phyloP scores from a whole-genome alignment of 768 basidiomycete genomes.

The Rhodotorula sphaerocarpa region DNA sequence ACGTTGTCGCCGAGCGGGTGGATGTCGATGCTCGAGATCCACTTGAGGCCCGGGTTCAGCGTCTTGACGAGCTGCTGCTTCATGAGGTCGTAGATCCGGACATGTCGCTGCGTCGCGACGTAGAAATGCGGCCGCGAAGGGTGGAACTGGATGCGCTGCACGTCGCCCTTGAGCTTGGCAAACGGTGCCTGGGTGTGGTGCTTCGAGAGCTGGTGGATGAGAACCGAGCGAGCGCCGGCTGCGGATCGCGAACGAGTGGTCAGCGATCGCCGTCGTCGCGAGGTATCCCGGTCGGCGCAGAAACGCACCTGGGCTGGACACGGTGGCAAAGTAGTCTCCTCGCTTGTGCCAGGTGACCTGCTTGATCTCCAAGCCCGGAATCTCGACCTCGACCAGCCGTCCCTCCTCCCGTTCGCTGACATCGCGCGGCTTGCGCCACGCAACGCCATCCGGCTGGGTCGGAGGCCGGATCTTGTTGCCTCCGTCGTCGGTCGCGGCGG shows the following conservation, averaged over 20 bases:
- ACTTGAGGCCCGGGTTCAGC: conserved; percentile 84
- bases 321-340: conserved; percentile 91
- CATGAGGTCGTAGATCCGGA: conserved; percentile 86
- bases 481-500: conserved; percentile 47
- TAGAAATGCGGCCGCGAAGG: conserved; percentile 92
- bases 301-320: conserved; percentile 55
- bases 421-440: conserved; percentile 45
- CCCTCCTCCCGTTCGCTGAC: conserved; percentile 43
- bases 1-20: conserved; percentile 81
- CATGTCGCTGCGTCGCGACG: conserved; percentile 97
- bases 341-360: conserved; percentile 86
- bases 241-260: not conserved
- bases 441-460: conserved; percentile 42
- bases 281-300: too few relatives aligned
- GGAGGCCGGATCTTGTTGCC: conserved; percentile 22
- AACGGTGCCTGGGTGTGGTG: conserved; percentile 97
- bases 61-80: conserved; percentile 91
- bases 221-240: conserved; percentile 71
- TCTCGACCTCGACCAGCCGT: conserved; percentile 45
- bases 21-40: conserved; percentile 96
- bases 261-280: too few relatives aligned
- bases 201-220: conserved; percentile 90
- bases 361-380: conserved; percentile 50
- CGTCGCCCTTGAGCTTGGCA: conserved; percentile 82
- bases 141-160: conserved; percentile 90